Base-by-base conservation (phyloP, 2,329 filamentous ascomycete genomes). In the Triangularia setosa region DNA sequence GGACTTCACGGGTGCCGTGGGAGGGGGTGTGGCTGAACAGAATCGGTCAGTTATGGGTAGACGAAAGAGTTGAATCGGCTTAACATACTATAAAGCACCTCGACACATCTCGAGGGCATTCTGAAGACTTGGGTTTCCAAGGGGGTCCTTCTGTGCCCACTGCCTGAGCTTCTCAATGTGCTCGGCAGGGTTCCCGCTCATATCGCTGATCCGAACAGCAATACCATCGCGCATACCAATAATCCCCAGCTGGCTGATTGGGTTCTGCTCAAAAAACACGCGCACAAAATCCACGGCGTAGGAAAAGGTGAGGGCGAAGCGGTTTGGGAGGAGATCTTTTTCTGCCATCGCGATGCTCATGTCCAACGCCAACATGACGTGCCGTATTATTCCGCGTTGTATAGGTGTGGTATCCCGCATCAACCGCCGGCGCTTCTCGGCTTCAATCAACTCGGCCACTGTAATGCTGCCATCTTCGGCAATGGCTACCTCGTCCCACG, bases 231-330 rank as follows among this genome's bases (percentile, higher is more conserved):
- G 87, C 91, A 98, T 97, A 59, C 91, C 94, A 44, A 99, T 82
- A 28, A 99, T 90, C 24, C 91, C 93, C 63, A 99, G 85, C 78
- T 99, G 95, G 9, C 93, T 96, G 69, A 99, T 98, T 11, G 95
- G 95, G 73, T 99, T 99, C 78, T 99, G 95, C 78, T 98, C 95
- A 74, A 98, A 99, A 79, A 92, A 99, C 76, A 97, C 94, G 65
- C 89, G 85, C 58, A 98, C 90, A 76, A 98, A 99, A 64, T 93
- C 90, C 68, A 90, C 86, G 16, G 93, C 90, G 77, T 93, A 96
- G 68, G 88, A 88, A 73, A 97, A 83, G 60, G 89, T 90, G 30
- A 97, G 84, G 40, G 93, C 84, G 77, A 94, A 93, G 65, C 94
- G 87, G 53, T 89, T 97, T 5, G 95, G 95, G 25, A 95, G 87